Evolutionary conservation across 176 grass and related monocot genomes (phyloP).

Genomic region (Zoysia pacifica): DNA sequence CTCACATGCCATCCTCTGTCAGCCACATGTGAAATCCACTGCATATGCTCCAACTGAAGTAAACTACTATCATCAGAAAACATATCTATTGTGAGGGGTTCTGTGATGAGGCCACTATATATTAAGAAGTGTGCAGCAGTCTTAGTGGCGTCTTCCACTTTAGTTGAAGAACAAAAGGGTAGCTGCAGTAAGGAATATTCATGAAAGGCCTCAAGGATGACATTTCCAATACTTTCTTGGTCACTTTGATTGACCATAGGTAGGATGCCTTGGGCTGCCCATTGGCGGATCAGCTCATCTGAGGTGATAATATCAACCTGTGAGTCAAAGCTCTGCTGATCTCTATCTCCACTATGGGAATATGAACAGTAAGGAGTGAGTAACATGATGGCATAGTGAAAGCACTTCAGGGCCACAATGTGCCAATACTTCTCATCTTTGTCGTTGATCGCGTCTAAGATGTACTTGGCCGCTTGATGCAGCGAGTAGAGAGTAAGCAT

Average conservation of each 20-base stretch:
- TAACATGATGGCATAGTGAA: not conserved
- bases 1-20: slow-evolving; percentile 2
- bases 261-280: not conserved
- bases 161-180: not conserved
- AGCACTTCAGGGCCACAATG: not conserved
- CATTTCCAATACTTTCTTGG: not conserved
- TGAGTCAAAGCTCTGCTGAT: not conserved
- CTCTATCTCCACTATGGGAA: not conserved
- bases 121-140: not conserved
- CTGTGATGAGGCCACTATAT: not conserved
- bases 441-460: not conserved
- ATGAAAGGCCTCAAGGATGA: not conserved
- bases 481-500: not conserved
- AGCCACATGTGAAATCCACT: not conserved
- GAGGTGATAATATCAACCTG: not conserved
- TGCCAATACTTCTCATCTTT: slow-evolving; percentile 18
- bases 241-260: not conserved
- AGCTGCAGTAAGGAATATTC: slow-evolving; percentile 7
- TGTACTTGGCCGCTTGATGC: not conserved
- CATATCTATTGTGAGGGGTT: not conserved
- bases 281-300: not conserved
- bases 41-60: not conserved
- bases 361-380: not conserved
- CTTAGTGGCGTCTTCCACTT: not conserved
- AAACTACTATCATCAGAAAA: not conserved